Evolutionary conservation across 768 basidiomycete genomes (phyloP), one percentile per base, ranked within the genome.

Genomic region (Pisolithus albus): DNA sequence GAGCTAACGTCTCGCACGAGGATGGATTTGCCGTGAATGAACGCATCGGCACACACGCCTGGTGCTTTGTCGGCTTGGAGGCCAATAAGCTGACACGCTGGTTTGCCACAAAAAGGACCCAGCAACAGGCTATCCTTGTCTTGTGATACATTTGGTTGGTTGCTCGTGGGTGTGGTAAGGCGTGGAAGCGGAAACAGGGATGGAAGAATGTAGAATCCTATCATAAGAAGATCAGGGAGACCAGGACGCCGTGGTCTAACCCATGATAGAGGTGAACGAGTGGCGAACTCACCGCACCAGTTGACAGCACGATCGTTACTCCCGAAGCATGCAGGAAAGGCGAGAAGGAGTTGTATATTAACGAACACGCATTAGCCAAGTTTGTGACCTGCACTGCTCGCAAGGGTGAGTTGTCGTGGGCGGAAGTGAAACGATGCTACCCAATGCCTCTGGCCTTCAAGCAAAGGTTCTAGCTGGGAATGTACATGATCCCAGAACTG

Each of bases 31-130:
- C 65, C 67, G 46, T 74, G 74, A 13, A 83, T 50, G 66, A 81
- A 95, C 2, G 86, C 84, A 46, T 83, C 84, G 6, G 91, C 88
- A 65, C 93, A 96, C 10, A 96, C 93, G 26, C 93, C 92, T n/a
- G 78, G 76, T 1, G 72, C 56, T 9, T 73, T 73, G 10, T 77
- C 80, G 0, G 72, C 74, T 15, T 75, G 70, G 39, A 80, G 73
- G 51, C 77, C 72, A 65, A 96, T 92, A 59, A 78, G 82, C 59
- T 90, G 87, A 66, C 94, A 97, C 0, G 94, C 94, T 1, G 93
- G 94, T 59, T 86, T 88, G 48, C 93, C 93, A 58, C 83, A 85
- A 69, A 94, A 96, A 0, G 92, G 92, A 0, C 86, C 92, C 6
- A 93, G 72, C 40, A 91, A 69, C 8, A 94, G 49, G 59, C 42